These are phyloP conservation scores for Hygrophoropsis aurantiaca DNA, from an alignment of 768 basidiomycete genomes.

Conservation along the genomic window DNA sequence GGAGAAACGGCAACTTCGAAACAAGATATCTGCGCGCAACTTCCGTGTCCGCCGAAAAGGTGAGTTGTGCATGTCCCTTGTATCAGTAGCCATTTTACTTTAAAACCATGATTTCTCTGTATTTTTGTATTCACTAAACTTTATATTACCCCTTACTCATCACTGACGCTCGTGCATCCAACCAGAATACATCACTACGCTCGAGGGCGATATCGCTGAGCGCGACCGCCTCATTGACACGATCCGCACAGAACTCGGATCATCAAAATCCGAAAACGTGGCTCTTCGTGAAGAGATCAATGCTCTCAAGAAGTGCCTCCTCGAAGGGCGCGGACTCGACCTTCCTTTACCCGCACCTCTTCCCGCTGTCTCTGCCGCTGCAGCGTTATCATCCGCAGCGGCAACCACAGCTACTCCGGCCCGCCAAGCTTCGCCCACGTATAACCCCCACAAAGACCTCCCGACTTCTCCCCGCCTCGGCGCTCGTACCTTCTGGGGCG, in stretches of 20 bases:
- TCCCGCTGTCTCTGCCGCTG: slow-evolving; percentile 29
- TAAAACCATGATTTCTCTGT: no score
- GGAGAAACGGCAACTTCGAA: slow-evolving; percentile 93
- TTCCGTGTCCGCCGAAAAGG: slow-evolving; percentile 95
- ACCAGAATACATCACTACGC: slow-evolving; percentile 88
- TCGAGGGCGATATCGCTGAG: slow-evolving; percentile 92
- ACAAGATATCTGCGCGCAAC: slow-evolving; percentile 95
- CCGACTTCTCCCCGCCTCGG: slow-evolving; percentile 59
- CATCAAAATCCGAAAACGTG: slow-evolving; percentile 75
- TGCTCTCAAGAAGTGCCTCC: slow-evolving; percentile 70
- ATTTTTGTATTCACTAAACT: not conserved
- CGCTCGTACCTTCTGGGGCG: slow-evolving; percentile 77
- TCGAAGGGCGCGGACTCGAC: slow-evolving; percentile 59
- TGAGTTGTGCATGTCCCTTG: slow-evolving; percentile 27
- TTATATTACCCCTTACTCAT: not conserved
- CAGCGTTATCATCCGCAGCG: slow-evolving; percentile 23
- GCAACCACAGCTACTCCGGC: slow-evolving; percentile 12
- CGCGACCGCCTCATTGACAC: slow-evolving; percentile 88
- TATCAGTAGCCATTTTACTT: not conserved
- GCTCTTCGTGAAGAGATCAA: slow-evolving; percentile 79
- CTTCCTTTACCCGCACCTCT: slow-evolving; percentile 49
- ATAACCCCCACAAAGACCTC: slow-evolving; percentile 76
- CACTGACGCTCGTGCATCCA: not conserved
- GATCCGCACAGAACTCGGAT: slow-evolving; percentile 81
- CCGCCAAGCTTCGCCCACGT: slow-evolving; percentile 35